Conservation (phyloP, 2,329 filamentous ascomycete species). For the Pseudogymnoascus destructans region DNA sequence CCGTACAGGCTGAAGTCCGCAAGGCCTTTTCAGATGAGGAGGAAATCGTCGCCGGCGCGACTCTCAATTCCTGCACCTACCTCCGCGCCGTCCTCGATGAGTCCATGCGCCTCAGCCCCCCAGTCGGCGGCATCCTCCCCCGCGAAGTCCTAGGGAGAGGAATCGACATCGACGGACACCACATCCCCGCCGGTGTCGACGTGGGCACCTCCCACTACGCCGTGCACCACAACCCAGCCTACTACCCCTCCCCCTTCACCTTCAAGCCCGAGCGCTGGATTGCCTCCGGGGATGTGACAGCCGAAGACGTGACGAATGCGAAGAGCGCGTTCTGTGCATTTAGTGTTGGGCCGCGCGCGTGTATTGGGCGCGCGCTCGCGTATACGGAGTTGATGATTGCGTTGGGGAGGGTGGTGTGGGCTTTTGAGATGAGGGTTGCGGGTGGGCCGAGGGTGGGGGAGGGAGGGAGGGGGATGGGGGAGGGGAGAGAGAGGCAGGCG, state of each 20-base stretch:
- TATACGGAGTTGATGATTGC: constrained; percentile 20
- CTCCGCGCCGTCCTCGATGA: constrained; percentile 32
- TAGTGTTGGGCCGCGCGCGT: constrained; percentile 19
- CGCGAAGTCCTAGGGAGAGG: constrained; percentile 20
- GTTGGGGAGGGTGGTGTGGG: constrained; percentile 16
- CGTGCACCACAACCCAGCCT: constrained; percentile 33
- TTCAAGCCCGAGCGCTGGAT: constrained; percentile 37
- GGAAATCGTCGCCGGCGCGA: constrained; percentile 26
- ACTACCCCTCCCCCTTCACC: constrained; percentile 30
- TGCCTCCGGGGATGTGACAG: constrained; percentile 18
- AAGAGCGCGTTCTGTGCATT: constrained; percentile 21
- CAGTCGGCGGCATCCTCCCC: constrained; percentile 17
- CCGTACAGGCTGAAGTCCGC: constrained; percentile 21
- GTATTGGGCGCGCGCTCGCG: constrained; percentile 22
- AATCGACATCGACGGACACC: constrained; percentile 18
- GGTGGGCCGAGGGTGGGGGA: constrained; percentile 35
- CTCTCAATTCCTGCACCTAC: constrained; percentile 27
- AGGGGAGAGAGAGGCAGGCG: constrained; percentile 38
- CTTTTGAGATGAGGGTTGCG: constrained; percentile 17
- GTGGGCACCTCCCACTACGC: constrained; percentile 34
- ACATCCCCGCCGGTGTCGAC: constrained; percentile 30
- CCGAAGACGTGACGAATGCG: constrained; percentile 16
- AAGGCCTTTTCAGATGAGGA: constrained; percentile 20
- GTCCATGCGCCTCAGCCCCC: constrained; percentile 21
- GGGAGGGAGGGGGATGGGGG: constrained; percentile 36